Evolutionary conservation across 306 rosid genomes (phyloP), one percentile per base, ranked within the genome.

Genomic region (Cajanus cajan): DNA sequence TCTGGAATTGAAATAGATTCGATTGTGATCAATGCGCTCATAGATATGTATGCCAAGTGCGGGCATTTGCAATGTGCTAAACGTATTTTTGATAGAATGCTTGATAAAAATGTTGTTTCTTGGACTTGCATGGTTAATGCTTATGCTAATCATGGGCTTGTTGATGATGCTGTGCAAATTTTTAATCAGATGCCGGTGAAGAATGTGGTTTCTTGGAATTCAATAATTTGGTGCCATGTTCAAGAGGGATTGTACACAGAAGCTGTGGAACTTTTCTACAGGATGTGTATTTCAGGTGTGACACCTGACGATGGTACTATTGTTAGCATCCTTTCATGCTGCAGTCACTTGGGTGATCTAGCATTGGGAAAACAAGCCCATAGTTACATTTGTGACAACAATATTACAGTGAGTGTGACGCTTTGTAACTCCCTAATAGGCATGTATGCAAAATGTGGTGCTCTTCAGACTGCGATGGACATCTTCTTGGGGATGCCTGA

Each of bases 121-220:
- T 77, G 88, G 89, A 92, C 96, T 15, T 80, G 89, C 36, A 86
- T 92, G 88, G 81, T 90, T 39, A 78, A 75, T 79, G 97, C 92
- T 3, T 90, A 89, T 71, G 89, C 90, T 15, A 89, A 83, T 51
- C 85, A 81, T 1, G 93, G 97, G 31, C 80, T 76, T 59, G 31
- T 88, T 82, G 79, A 78, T 24, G 28, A 15, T 54, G 90, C 97
- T 45, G 72, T 78, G 67, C 31, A 66, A 19, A 15, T 84, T 33
- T 93, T 93, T 57, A 73, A 88, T 63, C 82, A 82, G 82, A 88
- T 89, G 92, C 91, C 90, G 0, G 68, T 63, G 73, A 85, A 90
- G 79, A 93, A 93, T 66, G 96, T 81, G 72, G 86, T 93, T 77
- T 88, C 96, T 16, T 93, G 98, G 98, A 90, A 90, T 78, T 86